Base-by-base conservation (phyloP, 768 basidiomycete genomes). In the Boletus reticulatus region DNA sequence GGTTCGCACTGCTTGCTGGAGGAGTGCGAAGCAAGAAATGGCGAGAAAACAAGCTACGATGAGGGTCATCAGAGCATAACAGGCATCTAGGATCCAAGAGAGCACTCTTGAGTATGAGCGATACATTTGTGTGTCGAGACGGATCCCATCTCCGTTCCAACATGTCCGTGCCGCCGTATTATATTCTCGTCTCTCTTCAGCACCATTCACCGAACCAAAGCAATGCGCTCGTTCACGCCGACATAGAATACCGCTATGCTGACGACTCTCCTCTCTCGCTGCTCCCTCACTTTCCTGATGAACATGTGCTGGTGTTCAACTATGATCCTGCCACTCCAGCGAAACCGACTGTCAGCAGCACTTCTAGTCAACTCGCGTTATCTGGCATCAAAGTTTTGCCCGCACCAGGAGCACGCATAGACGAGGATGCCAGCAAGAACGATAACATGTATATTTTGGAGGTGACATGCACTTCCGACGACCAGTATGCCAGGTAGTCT, bases 231-330 rank as follows among this genome's bases (percentile, higher is more conserved):
- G 72, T 79, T 12, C 91, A 93, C 64, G 88, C 89, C 6, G 73
- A 76, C 42, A 84, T 94, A 17, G 87, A 92, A 62, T 92, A 92
- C 67, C 87, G 89, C 62, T 93, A 89, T 65, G 80, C 83, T 19
- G 89, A 94, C 62, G 92, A 94, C 65, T 78, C 85, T 0, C 85
- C 89, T 4, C 70, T 83, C n/a, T 71, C 81, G 12, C 71, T 92
- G 13, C 72, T 90, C 39, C 85, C 88, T 6, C 79, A 75, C 36
- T 75, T 77, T 39, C 73, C 80, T 12, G 77, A 81, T 49, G 89
- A 91, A 67, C 87, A 87, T 62, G 84, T 93, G 22, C 75, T 94
- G 2, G 77, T 94, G 24, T 77, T 94, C 42, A 82, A 90, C 69
- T 85, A 82, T 61, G 82, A 87, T 59, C 79, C 83, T n/a, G 57